Evolutionary conservation across 176 grass and related monocot genomes (phyloP), one percentile per base, ranked within the genome.

Genomic region (Ensete glaucum): DNA sequence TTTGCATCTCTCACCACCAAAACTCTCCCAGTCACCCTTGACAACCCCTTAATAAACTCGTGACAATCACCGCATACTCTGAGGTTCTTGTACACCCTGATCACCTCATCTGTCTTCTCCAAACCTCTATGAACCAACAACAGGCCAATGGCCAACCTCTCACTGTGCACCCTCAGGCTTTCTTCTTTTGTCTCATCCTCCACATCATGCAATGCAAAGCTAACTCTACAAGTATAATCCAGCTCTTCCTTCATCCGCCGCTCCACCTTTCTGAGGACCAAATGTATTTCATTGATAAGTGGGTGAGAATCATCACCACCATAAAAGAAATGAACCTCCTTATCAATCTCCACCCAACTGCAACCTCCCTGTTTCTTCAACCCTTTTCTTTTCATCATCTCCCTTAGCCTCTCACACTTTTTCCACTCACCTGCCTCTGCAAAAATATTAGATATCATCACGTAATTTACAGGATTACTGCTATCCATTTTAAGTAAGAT

Each of bases 11-110:
- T 89, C 0, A 83, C 80, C 1, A 82, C 76, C 60, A 89, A 3
- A 52, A 9, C 67, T 68, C 15, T 69, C 24, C 62, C 7, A 25
- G 80, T 9, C 14, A 83, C 49, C 2, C n/a, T 10, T 1, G 77
- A 85, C 73, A 83, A 27, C 0, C 80, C 87, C 27, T 85, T 82
- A 53, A 85, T 79, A 67, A 85, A 85, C 13, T 85, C 58, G 8
- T 88, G 86, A 79, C 70, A 69, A 29, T 69, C 67, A 14, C 67
- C 67, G 17, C 67, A 69, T 15, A 50, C 67, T 69, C 29, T 69
- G 69, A 84, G 64, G 75, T 88, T 88, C 75, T 88, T 88, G 75
- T 79, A 88, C 78, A 88, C 79, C 75, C 82, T 81, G 15, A 88
- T 79, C 70, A 75, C 78, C 78, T 53, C 16, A 1, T 15, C 72